Evolutionary conservation across 2,329 filamentous ascomycete genomes (phyloP).

Genomic region (Bipolaris sorokiniana): DNA sequence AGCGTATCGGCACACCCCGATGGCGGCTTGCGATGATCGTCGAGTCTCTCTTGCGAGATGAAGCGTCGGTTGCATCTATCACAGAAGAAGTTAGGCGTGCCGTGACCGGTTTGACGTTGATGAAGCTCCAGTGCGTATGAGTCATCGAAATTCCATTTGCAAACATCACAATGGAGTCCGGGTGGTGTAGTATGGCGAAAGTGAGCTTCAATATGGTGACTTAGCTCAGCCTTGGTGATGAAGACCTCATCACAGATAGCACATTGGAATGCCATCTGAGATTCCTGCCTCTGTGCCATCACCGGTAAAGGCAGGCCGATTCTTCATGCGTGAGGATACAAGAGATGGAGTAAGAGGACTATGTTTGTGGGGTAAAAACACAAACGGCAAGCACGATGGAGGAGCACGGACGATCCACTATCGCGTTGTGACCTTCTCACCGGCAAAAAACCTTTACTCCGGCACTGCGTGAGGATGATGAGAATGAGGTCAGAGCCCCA

Average conservation of each 20-base stretch:
- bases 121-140: conserved; percentile 31
- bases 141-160: conserved; percentile 26
- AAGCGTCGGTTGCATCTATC: conserved; percentile 14
- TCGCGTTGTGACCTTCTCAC: not conserved
- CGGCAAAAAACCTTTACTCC: not conserved
- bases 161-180: conserved; percentile 16
- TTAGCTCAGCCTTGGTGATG: conserved; percentile 18
- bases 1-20: conserved; percentile 8
- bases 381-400: conserved; percentile 1
- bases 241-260: conserved; percentile 28
- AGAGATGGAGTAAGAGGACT: not conserved
- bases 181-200: conserved; percentile 15
- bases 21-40: conserved; percentile 18
- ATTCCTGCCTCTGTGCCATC: not conserved
- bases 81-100: not conserved
- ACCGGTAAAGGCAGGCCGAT: not conserved
- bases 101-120: conserved; percentile 19
- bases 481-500: no score
- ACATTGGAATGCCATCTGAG: conserved; percentile 18
- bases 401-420: conserved; percentile 4
- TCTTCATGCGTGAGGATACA: not conserved
- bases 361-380: conserved; percentile 9
- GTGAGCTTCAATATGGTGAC: conserved; percentile 23
- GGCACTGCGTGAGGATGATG: not conserved
- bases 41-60: not conserved